Base-by-base conservation (phyloP, 1,139 yeast species). In the Candida sp. region DNA sequence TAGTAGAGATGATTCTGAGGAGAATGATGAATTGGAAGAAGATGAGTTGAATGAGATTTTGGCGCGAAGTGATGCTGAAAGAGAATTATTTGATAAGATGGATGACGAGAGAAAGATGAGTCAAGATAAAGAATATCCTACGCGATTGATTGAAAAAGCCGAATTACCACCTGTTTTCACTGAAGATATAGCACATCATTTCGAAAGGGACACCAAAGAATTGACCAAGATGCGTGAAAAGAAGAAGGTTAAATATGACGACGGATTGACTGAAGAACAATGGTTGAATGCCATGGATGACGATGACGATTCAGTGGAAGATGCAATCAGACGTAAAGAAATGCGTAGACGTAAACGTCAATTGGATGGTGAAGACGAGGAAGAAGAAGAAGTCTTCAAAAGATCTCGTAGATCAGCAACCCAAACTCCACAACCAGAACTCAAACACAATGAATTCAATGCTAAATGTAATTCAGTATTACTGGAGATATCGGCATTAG, bases 261-360 rank as follows among this genome's bases (percentile, higher is more conserved):
- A 93, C 60, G 96, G 95, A 4, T 72, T 91, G 50, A 88, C 96
- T 4, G 99, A 93, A 61, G 98, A 90, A 53, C 97, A 93, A 66
- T 93, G 97, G 96, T 63, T 79, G 41, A 74, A 69, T 64, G 81
- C 81, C 15, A 75, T 79, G 67, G 82, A 79, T 51, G 96, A 87
- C 48, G 85, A 84, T 44, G 58, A 71, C 32, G 77, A 73, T 50
- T 68, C 85, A 0, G 77, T 86, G 34, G 93, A 86, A 52, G 89
- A 79, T 43, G 90, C 89, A 7, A 81, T 84, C 46, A 69, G 64
- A 41, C 75, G 86, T 52, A 85, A 83, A 56, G 81, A 86, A 53
- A 56, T 60, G 39, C 56, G 63, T 5, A 63, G 63, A 46, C 58
- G 75, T 50, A 65, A 64, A 49, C 62, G 66, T 50, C 62, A 60